phyloP scores from a whole-genome alignment of 2,329 filamentous ascomycete genomes.

The Uncinocarpus reesii region DNA sequence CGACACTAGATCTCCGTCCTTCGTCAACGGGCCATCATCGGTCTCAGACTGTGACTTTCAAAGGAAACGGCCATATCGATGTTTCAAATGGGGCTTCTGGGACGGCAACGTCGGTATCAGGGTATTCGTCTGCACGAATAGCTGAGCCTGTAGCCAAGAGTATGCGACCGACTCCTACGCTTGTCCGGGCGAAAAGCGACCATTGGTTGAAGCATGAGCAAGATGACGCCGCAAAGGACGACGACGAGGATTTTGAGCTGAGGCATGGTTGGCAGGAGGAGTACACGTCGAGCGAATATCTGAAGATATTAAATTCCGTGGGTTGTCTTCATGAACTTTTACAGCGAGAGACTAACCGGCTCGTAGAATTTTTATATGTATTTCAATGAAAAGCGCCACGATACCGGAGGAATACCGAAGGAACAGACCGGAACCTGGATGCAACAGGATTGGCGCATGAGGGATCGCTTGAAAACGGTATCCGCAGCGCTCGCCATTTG shows the following conservation, averaged over 20 bases:
- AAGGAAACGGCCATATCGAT: constrained; percentile 7
- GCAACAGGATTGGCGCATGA: constrained; percentile 88
- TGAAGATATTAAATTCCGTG: constrained; percentile 71
- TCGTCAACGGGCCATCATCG: constrained; percentile 3
- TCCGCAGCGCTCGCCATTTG: constrained; percentile 90
- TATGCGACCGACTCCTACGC: constrained; percentile 29
- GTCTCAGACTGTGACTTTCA: constrained; percentile 10
- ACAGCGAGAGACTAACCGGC: constrained; percentile 2
- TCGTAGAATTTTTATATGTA: constrained; percentile 97
- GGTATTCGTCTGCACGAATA: background rate
- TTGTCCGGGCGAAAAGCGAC: constrained; percentile 45
- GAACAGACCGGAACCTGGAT: constrained; percentile 47
- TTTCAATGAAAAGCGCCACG: constrained; percentile 94
- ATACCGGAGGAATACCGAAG: constrained; percentile 81
- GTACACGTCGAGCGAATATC: constrained; percentile 81
- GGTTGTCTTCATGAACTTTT: constrained; percentile 28
- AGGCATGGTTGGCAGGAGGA: constrained; percentile 89
- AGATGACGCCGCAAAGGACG: constrained; percentile 27
- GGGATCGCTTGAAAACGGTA: constrained; percentile 90
- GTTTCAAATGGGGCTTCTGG: background rate
- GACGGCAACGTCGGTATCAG: background rate
- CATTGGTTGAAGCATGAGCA: constrained; percentile 37
- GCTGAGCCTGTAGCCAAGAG: constrained; percentile 9
- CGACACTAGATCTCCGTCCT: background rate
- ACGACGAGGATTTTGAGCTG: constrained; percentile 47